phyloP scores from a whole-genome alignment of 78 protist species.

The Cavenderia fasciculata region DNA sequence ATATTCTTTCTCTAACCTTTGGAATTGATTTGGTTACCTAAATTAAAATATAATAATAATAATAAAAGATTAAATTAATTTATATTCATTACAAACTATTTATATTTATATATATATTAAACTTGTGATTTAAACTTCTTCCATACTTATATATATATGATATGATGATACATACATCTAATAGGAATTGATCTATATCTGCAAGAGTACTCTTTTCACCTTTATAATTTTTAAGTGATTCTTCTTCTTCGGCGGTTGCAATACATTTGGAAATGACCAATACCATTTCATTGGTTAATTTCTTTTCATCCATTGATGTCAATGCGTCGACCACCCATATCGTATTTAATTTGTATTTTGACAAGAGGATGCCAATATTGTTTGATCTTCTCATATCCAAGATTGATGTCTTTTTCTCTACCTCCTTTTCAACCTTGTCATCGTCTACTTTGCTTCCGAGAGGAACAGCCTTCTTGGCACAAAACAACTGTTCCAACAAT shows the following conservation, averaged over 20 bases:
- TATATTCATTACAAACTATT: too few species aligned
- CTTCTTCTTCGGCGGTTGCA: conserved; percentile 46
- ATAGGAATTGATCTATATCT: conserved; percentile 17
- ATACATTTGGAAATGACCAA: conserved; percentile 20
- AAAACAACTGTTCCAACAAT: conserved; percentile 17
- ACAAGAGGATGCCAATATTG: conserved; percentile 31
- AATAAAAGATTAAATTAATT: too few species aligned
- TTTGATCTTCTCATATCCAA: conserved; percentile 29
- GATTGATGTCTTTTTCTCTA: not conserved
- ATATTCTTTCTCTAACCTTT: conserved; percentile 57
- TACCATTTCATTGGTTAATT: conserved; percentile 43
- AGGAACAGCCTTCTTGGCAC: conserved; percentile 7
- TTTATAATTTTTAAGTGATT: conserved; percentile 10
- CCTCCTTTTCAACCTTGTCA: not conserved
- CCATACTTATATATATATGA: too few species aligned
- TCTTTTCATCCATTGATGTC: conserved; percentile 70
- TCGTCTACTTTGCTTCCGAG: not conserved
- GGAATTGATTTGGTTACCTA: too few species aligned
- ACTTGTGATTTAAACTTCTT: too few species aligned
- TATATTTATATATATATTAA: too few species aligned
- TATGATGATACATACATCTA: conserved; percentile 26
- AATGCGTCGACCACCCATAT: conserved; percentile 35
- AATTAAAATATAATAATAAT: too few species aligned
- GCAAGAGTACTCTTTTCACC: conserved; percentile 27
- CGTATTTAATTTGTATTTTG: conserved; percentile 52